Conservation (phyloP, 2,329 filamentous ascomycete species). For the Colletotrichum camelliae region DNA sequence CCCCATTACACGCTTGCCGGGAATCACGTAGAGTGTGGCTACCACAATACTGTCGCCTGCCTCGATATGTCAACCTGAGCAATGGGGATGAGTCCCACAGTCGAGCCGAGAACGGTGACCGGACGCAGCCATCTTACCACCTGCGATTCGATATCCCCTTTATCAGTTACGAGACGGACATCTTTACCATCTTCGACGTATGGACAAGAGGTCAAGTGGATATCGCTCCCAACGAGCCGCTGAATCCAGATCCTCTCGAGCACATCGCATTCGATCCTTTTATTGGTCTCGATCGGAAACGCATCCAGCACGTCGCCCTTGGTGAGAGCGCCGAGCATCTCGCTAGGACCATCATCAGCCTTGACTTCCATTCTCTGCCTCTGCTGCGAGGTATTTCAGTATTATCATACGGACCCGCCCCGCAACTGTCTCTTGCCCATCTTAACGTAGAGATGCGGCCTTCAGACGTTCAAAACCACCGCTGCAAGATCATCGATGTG, state of each 20-base stretch:
- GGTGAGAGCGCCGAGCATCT: neutral
- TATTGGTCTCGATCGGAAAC: neutral
- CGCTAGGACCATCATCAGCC: neutral
- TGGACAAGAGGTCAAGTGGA: neutral
- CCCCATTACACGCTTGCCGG: neutral
- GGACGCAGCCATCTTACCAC: neutral
- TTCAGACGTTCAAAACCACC: neutral
- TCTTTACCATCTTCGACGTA: neutral
- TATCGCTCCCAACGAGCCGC: neutral
- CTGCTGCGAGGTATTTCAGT: neutral
- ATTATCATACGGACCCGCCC: neutral
- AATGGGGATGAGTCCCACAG: neutral
- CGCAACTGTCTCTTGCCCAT: neutral
- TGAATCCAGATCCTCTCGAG: neutral
- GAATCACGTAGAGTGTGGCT: neutral
- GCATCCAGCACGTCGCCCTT: neutral
- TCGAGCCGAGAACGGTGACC: neutral
- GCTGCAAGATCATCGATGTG: neutral
- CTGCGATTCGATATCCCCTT: neutral
- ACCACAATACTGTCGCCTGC: neutral
- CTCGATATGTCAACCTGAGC: neutral
- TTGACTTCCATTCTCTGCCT: neutral
- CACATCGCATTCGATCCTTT: neutral
- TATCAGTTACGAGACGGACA: neutral
- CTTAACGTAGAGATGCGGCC: neutral